A percentile compares a stretch with the other conserved stretches of the same genome.
These are phyloP conservation scores for Cladophialophora chaetospira DNA, from an alignment of 2,329 filamentous ascomycete genomes.

Conservation along the genomic window DNA sequence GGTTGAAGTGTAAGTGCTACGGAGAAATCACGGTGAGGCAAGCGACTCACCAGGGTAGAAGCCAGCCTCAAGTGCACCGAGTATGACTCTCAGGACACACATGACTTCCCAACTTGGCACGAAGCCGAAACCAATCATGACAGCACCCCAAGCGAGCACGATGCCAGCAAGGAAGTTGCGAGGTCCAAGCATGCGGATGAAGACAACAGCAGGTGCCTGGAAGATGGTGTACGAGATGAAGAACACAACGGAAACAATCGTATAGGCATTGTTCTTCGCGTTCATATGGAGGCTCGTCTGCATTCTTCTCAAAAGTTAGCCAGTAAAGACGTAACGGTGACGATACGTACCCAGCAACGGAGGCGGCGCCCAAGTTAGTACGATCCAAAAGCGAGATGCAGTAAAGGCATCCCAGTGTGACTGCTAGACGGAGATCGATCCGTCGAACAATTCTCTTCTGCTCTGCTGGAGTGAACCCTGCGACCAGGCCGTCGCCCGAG, in stretches of 20 bases:
- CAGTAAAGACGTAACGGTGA: neutral
- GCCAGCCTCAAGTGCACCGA: slow-evolving; percentile 65
- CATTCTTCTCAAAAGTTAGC: neutral
- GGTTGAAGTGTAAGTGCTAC: neutral
- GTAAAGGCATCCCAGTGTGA: slow-evolving; percentile 67
- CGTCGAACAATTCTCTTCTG: slow-evolving; percentile 68
- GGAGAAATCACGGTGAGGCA: neutral
- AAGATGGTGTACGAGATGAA: slow-evolving; percentile 72
- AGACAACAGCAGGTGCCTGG: slow-evolving; percentile 68
- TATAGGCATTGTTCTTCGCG: neutral
- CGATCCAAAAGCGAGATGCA: slow-evolving; percentile 77
- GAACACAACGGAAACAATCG: slow-evolving; percentile 57
- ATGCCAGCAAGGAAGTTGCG: slow-evolving; percentile 36
- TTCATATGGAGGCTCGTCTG: neutral
- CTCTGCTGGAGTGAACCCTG: slow-evolving; percentile 44
- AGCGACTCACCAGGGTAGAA: slow-evolving; percentile 60
- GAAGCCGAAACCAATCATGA: slow-evolving; percentile 41
- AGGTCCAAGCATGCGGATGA: slow-evolving; percentile 65
- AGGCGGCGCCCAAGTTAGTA: slow-evolving; percentile 71
- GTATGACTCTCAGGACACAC: slow-evolving; percentile 43
- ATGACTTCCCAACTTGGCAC: slow-evolving; percentile 34
- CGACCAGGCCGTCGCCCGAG: neutral
- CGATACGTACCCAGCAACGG: slow-evolving; percentile 71
- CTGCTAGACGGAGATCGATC: slow-evolving; percentile 67
- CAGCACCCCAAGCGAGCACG: slow-evolving; percentile 44